phyloP scores from a whole-genome alignment of 2,329 filamentous ascomycete species.

The Corynespora cassiicola region DNA sequence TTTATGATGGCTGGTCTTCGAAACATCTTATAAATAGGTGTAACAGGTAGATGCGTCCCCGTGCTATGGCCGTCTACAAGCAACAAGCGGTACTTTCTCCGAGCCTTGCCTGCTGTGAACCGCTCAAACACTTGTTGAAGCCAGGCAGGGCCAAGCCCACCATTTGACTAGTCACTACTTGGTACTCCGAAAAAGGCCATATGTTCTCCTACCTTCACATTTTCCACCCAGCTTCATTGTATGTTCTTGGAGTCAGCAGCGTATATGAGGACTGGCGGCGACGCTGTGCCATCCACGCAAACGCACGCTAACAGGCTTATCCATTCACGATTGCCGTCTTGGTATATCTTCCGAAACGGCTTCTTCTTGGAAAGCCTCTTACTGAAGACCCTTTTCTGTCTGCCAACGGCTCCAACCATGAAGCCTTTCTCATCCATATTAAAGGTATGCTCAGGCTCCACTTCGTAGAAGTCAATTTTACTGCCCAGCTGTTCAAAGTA shows the following conservation, averaged over 20 bases:
- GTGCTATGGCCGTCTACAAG: slow-evolving; percentile 10
- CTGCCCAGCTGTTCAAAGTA: slow-evolving; percentile 23
- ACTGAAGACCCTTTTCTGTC: slow-evolving; percentile 12
- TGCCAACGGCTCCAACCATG: slow-evolving; percentile 12
- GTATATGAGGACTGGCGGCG: slow-evolving; percentile 15
- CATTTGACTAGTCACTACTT: slow-evolving; percentile 7
- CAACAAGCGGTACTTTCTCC: slow-evolving; percentile 6
- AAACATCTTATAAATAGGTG: no score
- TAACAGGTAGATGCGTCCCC: no score
- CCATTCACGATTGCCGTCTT: slow-evolving; percentile 9
- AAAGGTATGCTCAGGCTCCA: slow-evolving; percentile 6
- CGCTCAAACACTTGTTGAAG: slow-evolving; percentile 14
- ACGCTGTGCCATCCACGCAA: slow-evolving; percentile 15
- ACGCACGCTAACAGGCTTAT: slow-evolving; percentile 14
- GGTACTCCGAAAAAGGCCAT: slow-evolving; percentile 6
- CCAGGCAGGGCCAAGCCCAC: slow-evolving; percentile 9
- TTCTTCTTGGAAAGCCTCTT: slow-evolving; percentile 1
- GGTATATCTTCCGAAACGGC: background rate
- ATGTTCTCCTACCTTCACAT: slow-evolving; percentile 5
- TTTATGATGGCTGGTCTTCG: no score
- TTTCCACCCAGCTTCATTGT: slow-evolving; percentile 12
- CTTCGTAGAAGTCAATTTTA: slow-evolving; percentile 6
- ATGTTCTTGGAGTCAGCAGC: slow-evolving; percentile 6
- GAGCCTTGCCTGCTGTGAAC: slow-evolving; percentile 6
- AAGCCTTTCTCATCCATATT: slow-evolving; percentile 19